These are phyloP conservation scores for Ophiocytium majus DNA, from an alignment of 352 stramenopile genomes.

Conservation along the genomic window DNA sequence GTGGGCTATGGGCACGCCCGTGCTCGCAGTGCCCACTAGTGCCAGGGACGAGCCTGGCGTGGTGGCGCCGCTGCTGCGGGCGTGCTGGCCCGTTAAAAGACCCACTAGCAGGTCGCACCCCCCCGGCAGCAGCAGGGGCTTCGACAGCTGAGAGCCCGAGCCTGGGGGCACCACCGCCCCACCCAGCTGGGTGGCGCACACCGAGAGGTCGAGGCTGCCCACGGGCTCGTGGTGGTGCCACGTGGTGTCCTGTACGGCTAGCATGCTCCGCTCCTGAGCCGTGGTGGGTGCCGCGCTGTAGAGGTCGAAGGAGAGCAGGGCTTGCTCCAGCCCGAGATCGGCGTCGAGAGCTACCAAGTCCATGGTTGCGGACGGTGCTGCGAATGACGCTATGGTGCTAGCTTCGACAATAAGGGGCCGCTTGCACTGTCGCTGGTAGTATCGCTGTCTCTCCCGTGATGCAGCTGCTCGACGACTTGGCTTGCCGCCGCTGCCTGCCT, in stretches of 20 bases:
- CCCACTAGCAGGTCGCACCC: not conserved
- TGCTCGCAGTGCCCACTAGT: not conserved
- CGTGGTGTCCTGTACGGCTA: not conserved
- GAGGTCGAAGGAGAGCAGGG: not conserved
- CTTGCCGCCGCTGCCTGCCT: no score
- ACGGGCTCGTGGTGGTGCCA: no score
- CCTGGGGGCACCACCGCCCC: not conserved
- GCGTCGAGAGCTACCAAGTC: not conserved
- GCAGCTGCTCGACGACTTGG: no score
- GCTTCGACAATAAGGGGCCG: no score
- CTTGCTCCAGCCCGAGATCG: not conserved
- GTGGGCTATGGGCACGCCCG: not conserved
- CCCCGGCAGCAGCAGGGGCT: not conserved
- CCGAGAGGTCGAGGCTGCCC: not conserved
- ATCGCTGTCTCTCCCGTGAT: no score
- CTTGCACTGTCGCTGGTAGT: no score
- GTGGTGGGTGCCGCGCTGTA: not conserved
- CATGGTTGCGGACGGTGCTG: no score
- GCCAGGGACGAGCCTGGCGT: no score
- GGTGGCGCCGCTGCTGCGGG: not conserved
- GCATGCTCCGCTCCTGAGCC: not conserved
- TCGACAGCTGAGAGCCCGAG: not conserved
- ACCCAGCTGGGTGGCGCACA: not conserved
- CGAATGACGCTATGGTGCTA: no score
- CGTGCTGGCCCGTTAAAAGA: no score